Base-by-base conservation (phyloP, 306 rosid species). In the Quillaja saponaria region DNA sequence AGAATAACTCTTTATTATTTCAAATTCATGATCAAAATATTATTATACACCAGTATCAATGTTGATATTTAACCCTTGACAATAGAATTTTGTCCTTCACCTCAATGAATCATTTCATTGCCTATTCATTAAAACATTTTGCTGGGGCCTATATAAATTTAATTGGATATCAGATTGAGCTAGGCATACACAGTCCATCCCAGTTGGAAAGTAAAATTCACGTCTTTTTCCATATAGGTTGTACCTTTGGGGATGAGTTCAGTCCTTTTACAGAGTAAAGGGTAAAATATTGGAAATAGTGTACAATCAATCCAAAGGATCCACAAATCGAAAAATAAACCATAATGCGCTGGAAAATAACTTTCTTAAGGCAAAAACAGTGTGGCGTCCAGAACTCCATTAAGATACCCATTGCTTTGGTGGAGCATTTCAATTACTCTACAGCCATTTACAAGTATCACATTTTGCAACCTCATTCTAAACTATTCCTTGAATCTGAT, bases 351-450 rank as follows among this genome's bases (percentile, higher is more conserved):
- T 1, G 31, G 19, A 16, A 46, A 46, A 9, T 3, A 46, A 46
- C 20, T 10, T 5, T 46, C 1, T 20, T 20, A 15, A 8, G 21
- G 51, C 51, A n/a, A 42, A 42, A n/a, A 42, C 8, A 20, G 11
- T 1, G 21, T 6, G 21, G 54, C 57, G 41, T 2, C 2, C 48
- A 35, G 34, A 34, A 6, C 10, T 15, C 40, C 6, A 46, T 13
- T 28, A 60, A 63, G 71, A 62, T 61, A 9, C 66, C 33, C 51
- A 19, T 41, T 50, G 13, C 17, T 12, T 42, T 40, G 65, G 28
- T 15, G 44, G 16, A 44, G 11, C 9, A 42, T 44, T 15, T 45
- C 34, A 48, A 0, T 62, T 51, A 18, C 51, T 40, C 48, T 16
- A 44, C 72, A 25, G 62, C 49, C 67, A 69, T 49, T 49, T 37